These are phyloP conservation scores for Teratosphaeriaceae sp. DNA, from an alignment of 2,329 filamentous ascomycete genomes.

Conservation along the genomic window DNA sequence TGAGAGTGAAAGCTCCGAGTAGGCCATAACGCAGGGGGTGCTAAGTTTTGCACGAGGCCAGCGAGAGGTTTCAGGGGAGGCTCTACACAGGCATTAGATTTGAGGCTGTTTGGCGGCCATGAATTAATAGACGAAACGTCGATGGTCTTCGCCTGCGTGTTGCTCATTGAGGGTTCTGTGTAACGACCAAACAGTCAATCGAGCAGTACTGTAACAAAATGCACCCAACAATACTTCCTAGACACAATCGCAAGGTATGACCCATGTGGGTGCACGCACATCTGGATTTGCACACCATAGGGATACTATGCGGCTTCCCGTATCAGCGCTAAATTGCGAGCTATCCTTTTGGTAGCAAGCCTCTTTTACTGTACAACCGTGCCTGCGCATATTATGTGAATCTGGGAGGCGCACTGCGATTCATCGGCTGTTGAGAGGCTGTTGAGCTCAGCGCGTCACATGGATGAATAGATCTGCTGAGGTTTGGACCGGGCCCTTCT, in stretches of 20 bases:
- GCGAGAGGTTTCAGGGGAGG: constrained; percentile 3
- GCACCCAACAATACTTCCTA: constrained; percentile 3
- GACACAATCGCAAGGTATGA: constrained; percentile 4
- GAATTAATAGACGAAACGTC: constrained; percentile 2
- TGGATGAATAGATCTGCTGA: constrained; percentile 4
- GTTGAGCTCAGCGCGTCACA: constrained; percentile 3
- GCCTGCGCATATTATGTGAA: constrained; percentile 3
- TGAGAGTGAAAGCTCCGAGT: constrained; percentile 1
- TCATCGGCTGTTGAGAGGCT: constrained; percentile 2
- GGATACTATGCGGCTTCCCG: constrained; percentile 4
- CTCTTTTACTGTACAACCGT: constrained; percentile 1
- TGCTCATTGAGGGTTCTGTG: constrained; percentile 1
- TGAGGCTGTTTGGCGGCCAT: constrained; percentile 2
- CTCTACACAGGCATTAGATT: neutral
- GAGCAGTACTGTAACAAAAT: constrained; percentile 3
- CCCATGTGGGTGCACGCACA: constrained; percentile 2
- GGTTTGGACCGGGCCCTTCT: constrained; percentile 2
- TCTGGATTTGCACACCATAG: constrained; percentile 3
- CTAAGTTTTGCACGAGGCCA: constrained; percentile 4
- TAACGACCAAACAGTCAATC: constrained; percentile 2
- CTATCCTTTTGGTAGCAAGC: constrained; percentile 1
- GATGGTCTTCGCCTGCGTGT: constrained; percentile 1
- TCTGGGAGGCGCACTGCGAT: constrained; percentile 1
- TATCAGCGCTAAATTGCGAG: constrained; percentile 3
- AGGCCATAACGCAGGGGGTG: constrained; percentile 2